Evolutionary conservation across 345 rosid species (phyloP), one percentile per base, ranked within the genome.

Genomic region (Ceriops tagal): DNA sequence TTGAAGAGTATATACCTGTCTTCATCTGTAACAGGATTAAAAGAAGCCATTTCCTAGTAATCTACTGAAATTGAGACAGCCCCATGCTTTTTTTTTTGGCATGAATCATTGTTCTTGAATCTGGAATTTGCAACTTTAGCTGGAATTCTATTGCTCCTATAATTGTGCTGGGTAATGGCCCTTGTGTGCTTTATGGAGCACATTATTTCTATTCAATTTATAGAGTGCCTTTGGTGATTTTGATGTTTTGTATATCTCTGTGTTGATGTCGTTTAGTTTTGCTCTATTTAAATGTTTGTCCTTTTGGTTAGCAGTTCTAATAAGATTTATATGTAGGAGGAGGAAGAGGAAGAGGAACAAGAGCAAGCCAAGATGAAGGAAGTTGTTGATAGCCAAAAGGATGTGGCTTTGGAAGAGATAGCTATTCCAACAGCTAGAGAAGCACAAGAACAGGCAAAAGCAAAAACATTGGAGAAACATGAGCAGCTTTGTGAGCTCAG

Each of bases 401-500:
- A 91, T 78, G 72, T 90, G 32, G 93, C 93, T 68, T 81, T 92
- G 84, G 92, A 95, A 73, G 91, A 90, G 79, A 89, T 90, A 93
- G 61, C 62, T 43, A 69, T 62, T 80, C 74, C 92, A 65, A 91
- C 96, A 26, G 86, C 91, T 71, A 87, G 80, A 75, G 93, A 91
- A 75, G 93, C 88, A 32, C 80, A 65, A 52, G 92, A 95, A 73
- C 89, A 81, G 78, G 90, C 87, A 16, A 89, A 65, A 75, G 91
- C 92, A 9, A 89, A 85, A 88, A 88, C 98, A 64, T 69, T 91
- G 63, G 98, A 93, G 82, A 85, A 91, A 73, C 96, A 88, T 58
- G 98, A 89, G 74, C 91, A 95, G 78, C 99, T 95, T 52, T 95
- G 99, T 78, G 98, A 95, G 78, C 96, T 92, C 69, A 92, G 97